Evolutionary conservation across 768 basidiomycete genomes (phyloP).

Genomic region (Piloderma croceum): DNA sequence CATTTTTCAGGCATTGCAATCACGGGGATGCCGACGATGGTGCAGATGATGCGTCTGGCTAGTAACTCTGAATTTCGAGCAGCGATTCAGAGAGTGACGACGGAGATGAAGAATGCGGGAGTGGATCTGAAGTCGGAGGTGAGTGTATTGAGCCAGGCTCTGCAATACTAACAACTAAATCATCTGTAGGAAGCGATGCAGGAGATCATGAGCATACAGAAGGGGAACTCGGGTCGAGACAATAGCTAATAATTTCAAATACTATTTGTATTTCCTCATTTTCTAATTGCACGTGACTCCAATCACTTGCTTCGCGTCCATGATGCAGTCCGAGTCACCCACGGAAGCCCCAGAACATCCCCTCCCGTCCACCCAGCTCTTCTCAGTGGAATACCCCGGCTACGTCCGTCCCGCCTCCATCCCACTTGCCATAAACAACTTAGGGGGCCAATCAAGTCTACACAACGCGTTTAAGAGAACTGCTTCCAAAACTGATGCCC

Average conservation of each 20-base stretch:
- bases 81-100: slow-evolving; percentile 39
- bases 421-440: slow-evolving; percentile 52
- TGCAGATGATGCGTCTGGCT: slow-evolving; percentile 51
- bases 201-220: slow-evolving; percentile 31
- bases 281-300: not conserved
- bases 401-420: slow-evolving; percentile 64
- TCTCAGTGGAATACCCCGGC: slow-evolving; percentile 88
- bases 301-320: not conserved
- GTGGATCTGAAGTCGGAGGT: slow-evolving; percentile 55
- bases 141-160: slow-evolving; percentile 10
- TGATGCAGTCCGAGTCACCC: slow-evolving; percentile 7
- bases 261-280: slow-evolving; percentile 2
- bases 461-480: slow-evolving; percentile 73
- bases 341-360: slow-evolving; percentile 33
- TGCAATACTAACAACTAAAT: not conserved
- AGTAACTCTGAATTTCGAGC: slow-evolving; percentile 48
- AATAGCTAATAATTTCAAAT: not conserved
- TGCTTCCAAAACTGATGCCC: slow-evolving; percentile 52
- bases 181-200: slow-evolving; percentile 41
- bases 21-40: no score
- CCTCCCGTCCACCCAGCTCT: slow-evolving; percentile 57
- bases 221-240: no score
- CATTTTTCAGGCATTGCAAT: no score
- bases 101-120: slow-evolving; percentile 53
- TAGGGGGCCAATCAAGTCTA: slow-evolving; percentile 66